phyloP scores from a whole-genome alignment of 805 yeast genomes.

The Schwanniomyces pseudopolymorphus region DNA sequence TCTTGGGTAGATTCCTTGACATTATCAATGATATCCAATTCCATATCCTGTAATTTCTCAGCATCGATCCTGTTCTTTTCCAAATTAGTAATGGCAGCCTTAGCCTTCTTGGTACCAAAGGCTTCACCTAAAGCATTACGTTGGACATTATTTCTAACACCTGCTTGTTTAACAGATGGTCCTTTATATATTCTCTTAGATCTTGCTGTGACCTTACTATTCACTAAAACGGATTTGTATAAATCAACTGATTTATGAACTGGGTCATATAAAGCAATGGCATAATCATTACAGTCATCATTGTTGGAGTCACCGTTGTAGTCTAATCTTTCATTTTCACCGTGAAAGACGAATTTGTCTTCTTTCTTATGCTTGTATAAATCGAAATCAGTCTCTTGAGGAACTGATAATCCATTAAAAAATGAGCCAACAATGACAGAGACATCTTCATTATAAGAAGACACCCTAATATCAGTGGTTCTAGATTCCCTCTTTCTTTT shows the following conservation, averaged over 20 bases:
- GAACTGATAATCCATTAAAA: conserved; percentile 72
- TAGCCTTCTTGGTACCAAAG: conserved; percentile 96
- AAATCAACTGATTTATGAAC: conserved; percentile 62
- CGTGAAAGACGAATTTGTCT: conserved; percentile 59
- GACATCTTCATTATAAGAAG: conserved; percentile 42
- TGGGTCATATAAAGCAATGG: conserved; percentile 78
- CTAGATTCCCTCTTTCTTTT: conserved; percentile 22
- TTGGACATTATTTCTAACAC: conserved; percentile 52
- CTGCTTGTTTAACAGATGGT: conserved; percentile 62
- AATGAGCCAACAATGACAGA: conserved; percentile 64
- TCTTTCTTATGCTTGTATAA: conserved; percentile 52
- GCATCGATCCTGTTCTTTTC: conserved; percentile 87
- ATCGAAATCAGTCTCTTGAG: conserved; percentile 59
- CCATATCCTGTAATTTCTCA: conserved; percentile 69
- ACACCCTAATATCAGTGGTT: conserved; percentile 41
- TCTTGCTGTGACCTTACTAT: conserved; percentile 62
- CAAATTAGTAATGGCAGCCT: conserved; percentile 77
- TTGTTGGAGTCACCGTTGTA: conserved; percentile 58
- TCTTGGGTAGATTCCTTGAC: conserved; percentile 68
- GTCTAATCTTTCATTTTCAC: conserved; percentile 71
- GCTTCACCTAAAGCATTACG: conserved; percentile 90
- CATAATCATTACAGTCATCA: conserved; percentile 48
- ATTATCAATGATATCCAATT: conserved; percentile 78
- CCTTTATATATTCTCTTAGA: conserved; percentile 56
- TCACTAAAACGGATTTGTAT: conserved; percentile 59